These are phyloP conservation scores for Phanerochaete sordida DNA, from an alignment of 768 basidiomycete genomes.

Conservation along the genomic window DNA sequence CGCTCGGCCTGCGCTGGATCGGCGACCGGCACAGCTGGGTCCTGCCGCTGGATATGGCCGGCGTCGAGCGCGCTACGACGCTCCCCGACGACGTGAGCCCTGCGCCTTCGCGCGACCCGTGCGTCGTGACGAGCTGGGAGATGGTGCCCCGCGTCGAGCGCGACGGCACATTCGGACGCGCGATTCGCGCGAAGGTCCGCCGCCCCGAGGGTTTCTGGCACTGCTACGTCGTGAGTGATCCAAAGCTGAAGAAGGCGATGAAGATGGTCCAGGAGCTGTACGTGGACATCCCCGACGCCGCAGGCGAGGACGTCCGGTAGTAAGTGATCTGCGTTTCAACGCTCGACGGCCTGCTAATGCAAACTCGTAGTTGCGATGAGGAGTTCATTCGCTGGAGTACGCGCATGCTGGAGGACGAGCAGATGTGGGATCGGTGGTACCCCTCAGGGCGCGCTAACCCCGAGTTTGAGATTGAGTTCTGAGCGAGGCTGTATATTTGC, in stretches of 20 bases:
- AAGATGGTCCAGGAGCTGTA: conserved; percentile 2
- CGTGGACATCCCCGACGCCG: not conserved
- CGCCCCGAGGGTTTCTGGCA: not conserved
- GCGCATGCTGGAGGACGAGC: not conserved
- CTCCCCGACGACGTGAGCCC: not conserved
- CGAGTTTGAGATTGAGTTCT: not conserved
- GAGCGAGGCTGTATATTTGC: not conserved
- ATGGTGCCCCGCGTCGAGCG: not conserved
- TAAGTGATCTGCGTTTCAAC: not conserved
- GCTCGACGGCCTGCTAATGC: not conserved
- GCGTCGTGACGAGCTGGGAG: conserved; percentile 14
- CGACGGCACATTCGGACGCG: not conserved
- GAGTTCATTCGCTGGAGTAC: not conserved
- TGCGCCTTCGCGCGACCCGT: conserved; percentile 13
- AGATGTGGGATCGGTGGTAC: not conserved
- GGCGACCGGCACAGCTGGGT: conserved; percentile 19
- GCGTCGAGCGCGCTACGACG: not conserved
- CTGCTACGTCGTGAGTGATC: not conserved
- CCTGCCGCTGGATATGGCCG: conserved; percentile 10
- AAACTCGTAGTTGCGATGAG: not conserved
- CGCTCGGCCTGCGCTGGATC: conserved; percentile 9
- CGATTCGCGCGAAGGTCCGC: not conserved
- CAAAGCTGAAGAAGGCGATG: not conserved
- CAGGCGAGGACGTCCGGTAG: not conserved
- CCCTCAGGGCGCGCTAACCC: not conserved